These are phyloP conservation scores for Magnusiomyces clavatus DNA, from an alignment of 1,139 yeast species.

Conservation along the genomic window DNA sequence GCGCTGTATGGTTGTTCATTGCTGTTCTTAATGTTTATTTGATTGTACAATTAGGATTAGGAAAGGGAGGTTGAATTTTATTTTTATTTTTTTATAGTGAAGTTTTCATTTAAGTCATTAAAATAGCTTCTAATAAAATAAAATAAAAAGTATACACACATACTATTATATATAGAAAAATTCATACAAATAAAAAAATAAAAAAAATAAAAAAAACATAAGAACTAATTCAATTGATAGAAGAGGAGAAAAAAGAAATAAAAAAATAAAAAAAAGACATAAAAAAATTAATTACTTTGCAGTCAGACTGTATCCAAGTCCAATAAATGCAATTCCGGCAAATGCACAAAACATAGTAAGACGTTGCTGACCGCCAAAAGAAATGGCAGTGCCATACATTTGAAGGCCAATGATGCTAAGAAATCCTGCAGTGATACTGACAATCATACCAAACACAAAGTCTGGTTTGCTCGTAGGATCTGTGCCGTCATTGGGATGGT, in stretches of 20 bases:
- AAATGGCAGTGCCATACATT: constrained; percentile 73
- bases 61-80: background rate
- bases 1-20: constrained; percentile 55
- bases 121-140: no score
- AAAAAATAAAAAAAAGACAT: background rate
- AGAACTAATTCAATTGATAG: no score
- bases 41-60: constrained; percentile 49
- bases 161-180: no score
- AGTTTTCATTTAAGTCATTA: no score
- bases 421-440: constrained; percentile 79
- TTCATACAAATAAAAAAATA: no score
- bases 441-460: constrained; percentile 48
- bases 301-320: constrained; percentile 15
- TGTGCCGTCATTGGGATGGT: constrained; percentile 32
- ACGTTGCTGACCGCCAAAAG: constrained; percentile 50
- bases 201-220: no score
- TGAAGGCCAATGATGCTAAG: constrained; percentile 71
- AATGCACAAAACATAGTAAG: constrained; percentile 27
- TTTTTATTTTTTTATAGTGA: no score
- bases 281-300: constrained; percentile 4
- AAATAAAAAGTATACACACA: no score
- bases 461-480: constrained; percentile 23
- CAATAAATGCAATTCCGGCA: constrained; percentile 28
- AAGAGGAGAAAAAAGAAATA: no score
- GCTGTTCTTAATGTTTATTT: constrained; percentile 61